phyloP scores from a whole-genome alignment of 1,139 yeast species.

The Yamadazyma siamensis region DNA sequence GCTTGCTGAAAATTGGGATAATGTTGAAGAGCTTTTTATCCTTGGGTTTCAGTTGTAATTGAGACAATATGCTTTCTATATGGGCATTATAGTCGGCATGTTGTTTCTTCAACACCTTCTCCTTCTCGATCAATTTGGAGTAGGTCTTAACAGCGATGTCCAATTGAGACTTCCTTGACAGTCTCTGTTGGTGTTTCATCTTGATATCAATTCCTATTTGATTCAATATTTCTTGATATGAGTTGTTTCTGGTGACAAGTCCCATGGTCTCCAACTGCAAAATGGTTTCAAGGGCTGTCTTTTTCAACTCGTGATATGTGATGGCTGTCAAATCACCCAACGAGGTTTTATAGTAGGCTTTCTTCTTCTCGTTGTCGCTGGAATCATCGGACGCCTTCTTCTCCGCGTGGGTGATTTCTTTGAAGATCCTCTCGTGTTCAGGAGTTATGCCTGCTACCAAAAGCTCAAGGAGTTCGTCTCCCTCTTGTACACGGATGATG shows the following conservation, averaged over 20 bases:
- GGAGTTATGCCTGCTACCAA: conserved; percentile 69
- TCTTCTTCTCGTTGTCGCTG: conserved; percentile 18
- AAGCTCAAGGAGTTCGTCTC: conserved; percentile 67
- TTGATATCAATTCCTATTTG: conserved; percentile 84
- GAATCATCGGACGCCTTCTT: conserved; percentile 25
- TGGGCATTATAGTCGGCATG: conserved; percentile 65
- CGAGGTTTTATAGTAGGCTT: conserved; percentile 39
- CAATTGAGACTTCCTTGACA: conserved; percentile 60
- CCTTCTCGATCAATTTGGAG: conserved; percentile 58
- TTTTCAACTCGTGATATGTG: conserved; percentile 75
- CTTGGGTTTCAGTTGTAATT: conserved; percentile 56
- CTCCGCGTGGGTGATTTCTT: conserved; percentile 52
- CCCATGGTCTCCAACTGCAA: conserved; percentile 74
- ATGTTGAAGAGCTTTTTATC: conserved; percentile 51
- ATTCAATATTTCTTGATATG: conserved; percentile 76
- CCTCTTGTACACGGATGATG: conserved; percentile 78
- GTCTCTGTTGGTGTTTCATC: conserved; percentile 69
- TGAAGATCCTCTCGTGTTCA: conserved; percentile 62
- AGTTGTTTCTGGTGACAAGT: conserved; percentile 59
- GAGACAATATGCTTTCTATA: conserved; percentile 61
- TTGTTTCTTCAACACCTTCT: conserved; percentile 56
- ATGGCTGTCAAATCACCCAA: conserved; percentile 54
- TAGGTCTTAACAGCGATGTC: conserved; percentile 59
- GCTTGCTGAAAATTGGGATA: conserved; percentile 69
- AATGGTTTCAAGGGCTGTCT: conserved; percentile 69